Conservation (phyloP, 257 asterid genomes). For the Dorcoceras hygrometricum region DNA sequence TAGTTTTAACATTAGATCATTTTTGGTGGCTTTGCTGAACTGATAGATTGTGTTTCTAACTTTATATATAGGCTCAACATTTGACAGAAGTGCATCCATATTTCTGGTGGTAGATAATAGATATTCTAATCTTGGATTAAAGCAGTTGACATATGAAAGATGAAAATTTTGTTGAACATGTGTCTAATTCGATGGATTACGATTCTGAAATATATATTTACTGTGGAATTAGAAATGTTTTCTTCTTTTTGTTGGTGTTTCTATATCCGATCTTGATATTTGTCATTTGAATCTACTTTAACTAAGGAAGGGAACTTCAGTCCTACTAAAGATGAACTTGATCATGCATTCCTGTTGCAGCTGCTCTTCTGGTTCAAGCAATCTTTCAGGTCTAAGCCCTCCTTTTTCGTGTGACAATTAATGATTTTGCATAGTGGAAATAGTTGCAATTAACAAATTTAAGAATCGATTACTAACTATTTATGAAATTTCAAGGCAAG, state of each 20-base stretch:
- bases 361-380: conserved; percentile 97
- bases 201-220: conserved; percentile 7
- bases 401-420: conserved; percentile 12
- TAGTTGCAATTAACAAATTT: conserved; percentile 6
- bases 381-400: conserved; percentile 68
- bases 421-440: conserved; percentile 10
- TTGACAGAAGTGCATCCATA: neutral
- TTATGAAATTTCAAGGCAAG: neutral
- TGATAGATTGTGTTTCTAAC: neutral
- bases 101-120: neutral
- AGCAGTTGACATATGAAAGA: neutral
- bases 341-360: conserved; percentile 87
- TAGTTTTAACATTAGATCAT: neutral
- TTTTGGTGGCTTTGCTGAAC: conserved; percentile 1
- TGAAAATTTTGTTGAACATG: neutral
- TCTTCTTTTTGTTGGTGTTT: conserved; percentile 9
- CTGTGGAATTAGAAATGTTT: conserved; percentile 20
- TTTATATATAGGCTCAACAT: neutral
- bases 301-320: conserved; percentile 74
- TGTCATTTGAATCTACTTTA: conserved; percentile 25
- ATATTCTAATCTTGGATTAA: conserved; percentile 5
- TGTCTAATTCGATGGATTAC: neutral
- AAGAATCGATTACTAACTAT: conserved; percentile 16
- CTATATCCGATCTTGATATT: conserved; percentile 13
- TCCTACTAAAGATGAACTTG: conserved; percentile 73